These are phyloP conservation scores for Davidsoniella eucalypti DNA, from an alignment of 2,329 filamentous ascomycete genomes.

Conservation along the genomic window DNA sequence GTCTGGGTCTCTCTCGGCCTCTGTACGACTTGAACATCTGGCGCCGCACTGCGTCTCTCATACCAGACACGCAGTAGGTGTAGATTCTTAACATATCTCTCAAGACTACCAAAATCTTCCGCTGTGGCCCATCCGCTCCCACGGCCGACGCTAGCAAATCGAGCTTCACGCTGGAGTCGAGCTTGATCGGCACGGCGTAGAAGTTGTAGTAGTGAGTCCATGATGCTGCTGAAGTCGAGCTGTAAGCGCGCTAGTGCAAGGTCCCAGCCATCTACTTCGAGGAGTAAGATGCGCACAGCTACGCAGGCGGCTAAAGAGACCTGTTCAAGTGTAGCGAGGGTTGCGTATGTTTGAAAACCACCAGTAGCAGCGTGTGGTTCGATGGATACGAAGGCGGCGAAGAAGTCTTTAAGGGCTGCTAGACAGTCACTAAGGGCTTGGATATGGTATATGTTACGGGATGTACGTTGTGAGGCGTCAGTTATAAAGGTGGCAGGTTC, in stretches of 20 bases:
- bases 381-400: slow-evolving; percentile 19
- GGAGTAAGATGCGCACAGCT: slow-evolving; percentile 13
- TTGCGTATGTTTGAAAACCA: slow-evolving; percentile 12
- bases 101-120: slow-evolving; percentile 12
- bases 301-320: slow-evolving; percentile 10
- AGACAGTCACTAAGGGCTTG: slow-evolving; percentile 23
- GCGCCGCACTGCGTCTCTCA: slow-evolving; percentile 10
- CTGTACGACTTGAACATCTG: slow-evolving; percentile 5
- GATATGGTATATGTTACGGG: slow-evolving; percentile 18
- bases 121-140: slow-evolving; percentile 5
- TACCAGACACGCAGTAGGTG: slow-evolving; percentile 12
- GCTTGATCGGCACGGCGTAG: slow-evolving; percentile 10
- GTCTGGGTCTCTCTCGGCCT: not conserved
- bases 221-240: slow-evolving; percentile 12
- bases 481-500: slow-evolving; percentile 23
- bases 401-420: slow-evolving; percentile 20
- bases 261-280: slow-evolving; percentile 14
- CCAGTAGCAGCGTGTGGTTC: slow-evolving; percentile 15
- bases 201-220: slow-evolving; percentile 12
- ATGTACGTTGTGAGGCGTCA: slow-evolving; percentile 16
- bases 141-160: slow-evolving; percentile 10
- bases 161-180: slow-evolving; percentile 8
- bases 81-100: slow-evolving; percentile 11
- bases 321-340: slow-evolving; percentile 11
- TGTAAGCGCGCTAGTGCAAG: slow-evolving; percentile 9